Conservation (phyloP, 2,329 filamentous ascomycete species). For the Claviceps paspali region DNA sequence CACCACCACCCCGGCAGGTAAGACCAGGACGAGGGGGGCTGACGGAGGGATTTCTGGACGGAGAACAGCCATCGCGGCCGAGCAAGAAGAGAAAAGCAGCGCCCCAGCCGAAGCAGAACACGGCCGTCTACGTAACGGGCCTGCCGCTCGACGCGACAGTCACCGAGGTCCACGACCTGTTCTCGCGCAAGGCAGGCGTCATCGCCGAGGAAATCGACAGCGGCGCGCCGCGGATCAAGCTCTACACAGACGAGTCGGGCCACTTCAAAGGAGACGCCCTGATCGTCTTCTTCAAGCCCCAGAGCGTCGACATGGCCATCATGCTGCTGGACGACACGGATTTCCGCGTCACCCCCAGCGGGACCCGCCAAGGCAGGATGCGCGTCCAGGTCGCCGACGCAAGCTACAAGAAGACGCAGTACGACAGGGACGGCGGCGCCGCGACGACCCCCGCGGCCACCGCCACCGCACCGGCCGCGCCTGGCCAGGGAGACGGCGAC, state of each 20-base stretch:
- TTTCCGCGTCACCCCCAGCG: constrained; percentile 50
- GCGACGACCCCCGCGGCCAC: background rate
- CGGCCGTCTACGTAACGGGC: constrained; percentile 81
- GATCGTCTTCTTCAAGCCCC: constrained; percentile 86
- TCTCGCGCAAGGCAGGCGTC: constrained; percentile 72
- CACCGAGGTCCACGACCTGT: constrained; percentile 68
- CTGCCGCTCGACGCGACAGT: constrained; percentile 66
- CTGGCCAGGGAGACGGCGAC: constrained; percentile 8
- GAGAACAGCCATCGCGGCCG: constrained; percentile 14
- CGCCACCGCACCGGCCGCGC: background rate
- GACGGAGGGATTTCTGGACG: too few species aligned
- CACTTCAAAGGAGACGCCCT: constrained; percentile 88
- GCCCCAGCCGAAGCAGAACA: constrained; percentile 52
- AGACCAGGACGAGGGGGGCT: too few species aligned
- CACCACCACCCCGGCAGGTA: too few species aligned
- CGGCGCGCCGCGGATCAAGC: constrained; percentile 75
- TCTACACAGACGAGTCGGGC: constrained; percentile 71
- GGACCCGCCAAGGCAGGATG: constrained; percentile 48
- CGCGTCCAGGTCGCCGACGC: constrained; percentile 71
- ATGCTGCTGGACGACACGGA: constrained; percentile 68
- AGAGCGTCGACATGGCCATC: constrained; percentile 78
- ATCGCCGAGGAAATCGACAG: constrained; percentile 91
- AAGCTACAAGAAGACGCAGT: constrained; percentile 79
- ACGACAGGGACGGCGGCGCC: constrained; percentile 28
- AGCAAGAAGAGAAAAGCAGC: constrained; percentile 33